Conservation (phyloP, 352 stramenopile species). For the Hyaloperonospora arabidopsidis region DNA sequence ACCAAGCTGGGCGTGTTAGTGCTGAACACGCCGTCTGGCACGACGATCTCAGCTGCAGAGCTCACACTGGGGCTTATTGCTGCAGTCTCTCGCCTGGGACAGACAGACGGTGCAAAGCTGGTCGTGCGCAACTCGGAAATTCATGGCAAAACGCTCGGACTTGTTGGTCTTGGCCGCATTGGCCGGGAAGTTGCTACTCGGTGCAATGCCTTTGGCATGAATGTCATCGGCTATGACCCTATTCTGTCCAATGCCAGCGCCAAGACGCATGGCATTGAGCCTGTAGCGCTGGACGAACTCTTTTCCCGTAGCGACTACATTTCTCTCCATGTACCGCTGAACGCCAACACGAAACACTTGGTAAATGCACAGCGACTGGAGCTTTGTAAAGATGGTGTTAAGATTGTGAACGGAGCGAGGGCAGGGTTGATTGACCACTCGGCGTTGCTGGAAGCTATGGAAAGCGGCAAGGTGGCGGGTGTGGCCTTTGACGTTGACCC, state of each 20-base stretch:
- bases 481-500: conserved; percentile 72
- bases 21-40: conserved; percentile 94
- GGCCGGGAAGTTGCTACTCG: conserved; percentile 89
- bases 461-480: conserved; percentile 68
- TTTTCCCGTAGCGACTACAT: conserved; percentile 93
- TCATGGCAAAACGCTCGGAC: conserved; percentile 45
- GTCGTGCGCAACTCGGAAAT: conserved; percentile 55
- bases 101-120: not conserved
- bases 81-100: conserved; percentile 39
- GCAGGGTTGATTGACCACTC: conserved; percentile 90
- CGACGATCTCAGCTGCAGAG: conserved; percentile 93
- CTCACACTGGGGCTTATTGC: conserved; percentile 90
- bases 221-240: conserved; percentile 89
- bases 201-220: conserved; percentile 91
- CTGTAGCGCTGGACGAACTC: conserved; percentile 77
- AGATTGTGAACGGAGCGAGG: conserved; percentile 91
- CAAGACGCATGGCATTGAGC: conserved; percentile 71
- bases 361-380: conserved; percentile 74
- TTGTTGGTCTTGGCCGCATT: conserved; percentile 93
- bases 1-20: conserved; percentile 91
- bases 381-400: conserved; percentile 88
- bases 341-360: conserved; percentile 89
- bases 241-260: conserved; percentile 86
- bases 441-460: conserved; percentile 83
- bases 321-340: conserved; percentile 93